A percentile compares a stretch with the other conserved stretches of the same genome.
Evolutionary conservation across 2,329 filamentous ascomycete genomes (phyloP).

Genomic region (Rhynchosporium secalis): DNA sequence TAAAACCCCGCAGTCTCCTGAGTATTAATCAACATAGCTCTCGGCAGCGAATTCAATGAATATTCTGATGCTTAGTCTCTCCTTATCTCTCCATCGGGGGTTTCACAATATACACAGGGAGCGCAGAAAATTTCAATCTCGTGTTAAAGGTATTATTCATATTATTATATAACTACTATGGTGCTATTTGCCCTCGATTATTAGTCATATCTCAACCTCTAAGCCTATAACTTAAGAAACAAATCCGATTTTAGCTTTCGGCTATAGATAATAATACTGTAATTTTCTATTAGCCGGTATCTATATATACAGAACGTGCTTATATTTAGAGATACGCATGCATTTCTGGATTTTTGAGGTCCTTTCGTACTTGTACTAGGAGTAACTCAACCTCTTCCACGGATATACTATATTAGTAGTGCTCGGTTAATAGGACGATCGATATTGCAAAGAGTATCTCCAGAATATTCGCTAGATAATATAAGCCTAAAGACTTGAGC

Average conservation of each 20-base stretch:
- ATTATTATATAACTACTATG: too few species aligned
- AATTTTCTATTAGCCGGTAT: slow-evolving; percentile 5
- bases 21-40: too few species aligned
- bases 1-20: too few species aligned
- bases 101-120: too few species aligned
- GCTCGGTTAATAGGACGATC: slow-evolving; percentile 6
- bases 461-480: neutral
- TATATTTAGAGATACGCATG: slow-evolving; percentile 11
- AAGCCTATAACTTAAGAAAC: neutral
- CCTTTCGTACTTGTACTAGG: slow-evolving; percentile 1
- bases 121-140: too few species aligned
- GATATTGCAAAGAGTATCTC: slow-evolving; percentile 8
- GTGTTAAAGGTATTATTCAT: too few species aligned
- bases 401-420: neutral
- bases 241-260: slow-evolving; percentile 6
- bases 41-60: too few species aligned
- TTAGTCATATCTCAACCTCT: too few species aligned
- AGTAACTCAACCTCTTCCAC: neutral
- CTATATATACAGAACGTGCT: neutral
- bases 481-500: neutral
- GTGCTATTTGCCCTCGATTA: too few species aligned
- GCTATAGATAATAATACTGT: slow-evolving; percentile 6
- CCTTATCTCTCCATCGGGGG: too few species aligned
- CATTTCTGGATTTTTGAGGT: slow-evolving; percentile 1
- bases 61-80: too few species aligned